Conservation (phyloP, 805 yeast genomes). For the Kazachstania martiniae region DNA sequence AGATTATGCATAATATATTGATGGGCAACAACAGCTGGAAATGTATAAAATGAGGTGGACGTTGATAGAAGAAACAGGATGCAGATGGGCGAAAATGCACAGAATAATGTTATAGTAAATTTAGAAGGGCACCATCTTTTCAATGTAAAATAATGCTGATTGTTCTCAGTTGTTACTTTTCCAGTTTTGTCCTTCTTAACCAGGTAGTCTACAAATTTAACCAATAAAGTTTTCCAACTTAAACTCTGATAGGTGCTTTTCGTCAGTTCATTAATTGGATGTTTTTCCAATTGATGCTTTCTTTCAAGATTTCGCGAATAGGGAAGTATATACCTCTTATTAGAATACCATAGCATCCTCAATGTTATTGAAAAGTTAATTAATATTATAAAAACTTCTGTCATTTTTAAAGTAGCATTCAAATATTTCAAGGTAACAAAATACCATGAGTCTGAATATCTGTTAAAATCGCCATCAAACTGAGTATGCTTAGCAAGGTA, state of each 20-base stretch:
- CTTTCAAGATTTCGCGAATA: too few relatives aligned
- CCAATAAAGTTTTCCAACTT: slow-evolving; percentile 1
- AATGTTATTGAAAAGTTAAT: too few relatives aligned
- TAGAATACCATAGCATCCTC: too few relatives aligned
- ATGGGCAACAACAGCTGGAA: slow-evolving; percentile 29
- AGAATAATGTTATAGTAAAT: slow-evolving; percentile 40
- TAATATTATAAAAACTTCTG: too few relatives aligned
- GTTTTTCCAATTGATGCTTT: too few relatives aligned
- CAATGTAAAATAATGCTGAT: slow-evolving; percentile 40
- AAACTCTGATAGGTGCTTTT: too few relatives aligned
- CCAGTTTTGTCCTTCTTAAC: slow-evolving; percentile 4
- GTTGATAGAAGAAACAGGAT: slow-evolving; percentile 32
- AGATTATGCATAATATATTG: slow-evolving; percentile 31
- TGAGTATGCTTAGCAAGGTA: slow-evolving; percentile 8
- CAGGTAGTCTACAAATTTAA: neutral
- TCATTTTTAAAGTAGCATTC: too few relatives aligned
- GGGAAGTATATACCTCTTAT: too few relatives aligned
- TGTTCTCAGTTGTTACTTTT: slow-evolving; percentile 10
- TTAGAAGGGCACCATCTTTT: slow-evolving; percentile 58
- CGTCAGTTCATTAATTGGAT: too few relatives aligned
- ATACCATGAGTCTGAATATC: slow-evolving; percentile 5
- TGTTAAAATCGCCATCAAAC: neutral
- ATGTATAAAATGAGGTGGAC: slow-evolving; percentile 30
- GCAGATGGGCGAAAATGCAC: slow-evolving; percentile 51
- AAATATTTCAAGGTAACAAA: slow-evolving; percentile 8